phyloP scores from a whole-genome alignment of 345 rosid species.

The Gossypium bickii region DNA sequence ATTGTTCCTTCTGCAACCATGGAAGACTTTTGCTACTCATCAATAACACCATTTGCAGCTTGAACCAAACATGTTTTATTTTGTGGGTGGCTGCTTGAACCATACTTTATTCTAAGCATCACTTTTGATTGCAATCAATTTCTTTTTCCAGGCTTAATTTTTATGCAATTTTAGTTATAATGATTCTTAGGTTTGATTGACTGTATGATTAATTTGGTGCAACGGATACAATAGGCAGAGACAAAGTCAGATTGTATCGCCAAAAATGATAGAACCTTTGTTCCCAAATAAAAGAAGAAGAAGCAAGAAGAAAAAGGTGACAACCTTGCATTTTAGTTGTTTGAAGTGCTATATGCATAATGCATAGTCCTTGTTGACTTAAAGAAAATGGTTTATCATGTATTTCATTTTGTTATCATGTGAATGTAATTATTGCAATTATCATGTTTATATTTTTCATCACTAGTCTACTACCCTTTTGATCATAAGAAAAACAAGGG shows the following conservation, averaged over 20 bases:
- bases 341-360: background rate
- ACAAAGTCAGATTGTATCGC: constrained; percentile 79
- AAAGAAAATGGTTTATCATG: background rate
- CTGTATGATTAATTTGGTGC: constrained; percentile 27
- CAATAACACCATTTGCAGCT: background rate
- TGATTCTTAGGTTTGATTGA: constrained; percentile 12
- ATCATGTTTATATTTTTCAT: background rate
- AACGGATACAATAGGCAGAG: constrained; percentile 89
- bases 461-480: background rate
- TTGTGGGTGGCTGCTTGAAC: background rate
- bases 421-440: background rate
- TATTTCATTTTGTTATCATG: background rate
- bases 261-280: constrained; percentile 74
- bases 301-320: constrained; percentile 91
- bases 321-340: background rate
- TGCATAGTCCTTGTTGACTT: background rate
- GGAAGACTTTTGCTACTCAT: background rate
- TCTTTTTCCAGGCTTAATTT: background rate
- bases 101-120: background rate
- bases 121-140: background rate
- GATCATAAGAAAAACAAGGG: background rate
- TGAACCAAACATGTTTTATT: background rate
- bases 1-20: background rate
- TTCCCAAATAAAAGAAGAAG: constrained; percentile 81
- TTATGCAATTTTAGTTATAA: background rate